Base-by-base conservation (phyloP, 495 filamentous ascomycete species). In the Zalerion maritima region DNA sequence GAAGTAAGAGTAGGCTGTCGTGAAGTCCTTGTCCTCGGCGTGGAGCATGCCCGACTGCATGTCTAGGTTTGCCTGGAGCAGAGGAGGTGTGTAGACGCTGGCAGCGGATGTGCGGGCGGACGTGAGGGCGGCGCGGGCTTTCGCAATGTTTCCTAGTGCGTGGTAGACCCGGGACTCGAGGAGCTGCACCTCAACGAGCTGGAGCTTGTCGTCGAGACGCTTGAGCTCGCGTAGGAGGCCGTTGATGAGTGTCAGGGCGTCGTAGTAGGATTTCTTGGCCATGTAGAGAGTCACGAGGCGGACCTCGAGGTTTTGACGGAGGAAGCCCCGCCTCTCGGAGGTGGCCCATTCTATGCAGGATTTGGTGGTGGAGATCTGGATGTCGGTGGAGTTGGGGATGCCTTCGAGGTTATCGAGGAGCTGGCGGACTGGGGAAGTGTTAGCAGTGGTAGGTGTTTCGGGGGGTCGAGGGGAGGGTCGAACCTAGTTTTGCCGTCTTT, bases 291-390 rank as follows among this genome's bases (percentile, higher is more conserved):
- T 66, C 32, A 96, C 86, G 26, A 99, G 75, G 34, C 89, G 80
- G 32, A 86, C 91, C 65, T 99, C 84, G 51, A 99, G 83, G 57
- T 87, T 89, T 62, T 99, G 89, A 30, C 89, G 85, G 27, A 96
- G 73, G 69, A 99, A 99, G 24, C 81, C 78, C 37, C 87, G 78
- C 29, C 81, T 75, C 57, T 94, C 85, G 21, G 82, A 76, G 33
- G 87, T 77, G 23, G 89, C 89, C 89, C 89, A 99, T 67, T 96
- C 89, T 68, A 99, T 96, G 63, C 85, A 94, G 46, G 85, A 92
- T 56, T 87, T 86, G 38, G 91, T 96, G 40, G 93, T 80, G 52
- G 78, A 59, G 43, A 86, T 78, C 60, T 96, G 89, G 54, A 81
- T 81, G 40, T 94, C 87, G 55, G 78, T 72, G 32, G 83, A 86